These are phyloP conservation scores for Discostella pseudostelligera DNA, from an alignment of 108 stramenopile species.

Conservation along the genomic window DNA sequence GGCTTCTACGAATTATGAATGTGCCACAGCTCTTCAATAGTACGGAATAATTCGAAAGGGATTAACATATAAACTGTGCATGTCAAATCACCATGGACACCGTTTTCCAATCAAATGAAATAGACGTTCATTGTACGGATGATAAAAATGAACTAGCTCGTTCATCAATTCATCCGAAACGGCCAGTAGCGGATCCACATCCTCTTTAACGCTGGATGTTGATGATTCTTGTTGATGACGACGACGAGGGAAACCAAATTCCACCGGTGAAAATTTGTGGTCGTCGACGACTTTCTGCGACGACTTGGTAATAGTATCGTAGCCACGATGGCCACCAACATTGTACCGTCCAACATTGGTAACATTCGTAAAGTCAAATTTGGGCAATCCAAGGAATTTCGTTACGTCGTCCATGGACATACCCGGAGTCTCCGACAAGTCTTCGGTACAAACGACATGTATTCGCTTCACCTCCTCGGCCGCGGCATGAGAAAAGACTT, in stretches of 20 bases:
- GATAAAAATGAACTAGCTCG: slow-evolving; percentile 63
- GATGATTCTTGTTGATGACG: slow-evolving; percentile 2
- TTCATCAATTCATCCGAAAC: slow-evolving; percentile 57
- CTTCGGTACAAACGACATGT: slow-evolving; percentile 77
- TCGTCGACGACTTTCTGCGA: slow-evolving; percentile 40
- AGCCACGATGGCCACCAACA: slow-evolving; percentile 77
- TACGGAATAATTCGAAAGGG: neutral
- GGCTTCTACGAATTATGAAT: neutral
- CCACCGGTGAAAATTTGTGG: slow-evolving; percentile 13
- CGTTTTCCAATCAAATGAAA: slow-evolving; percentile 68
- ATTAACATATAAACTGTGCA: too few relatives aligned
- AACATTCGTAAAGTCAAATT: slow-evolving; percentile 54
- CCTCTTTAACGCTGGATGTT: slow-evolving; percentile 12
- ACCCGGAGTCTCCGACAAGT: slow-evolving; percentile 48
- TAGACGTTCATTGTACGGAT: slow-evolving; percentile 80
- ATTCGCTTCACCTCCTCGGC: slow-evolving; percentile 39
- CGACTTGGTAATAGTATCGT: slow-evolving; percentile 61
- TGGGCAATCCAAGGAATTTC: slow-evolving; percentile 69
- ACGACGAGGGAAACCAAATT: neutral
- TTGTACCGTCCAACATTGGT: slow-evolving; percentile 59
- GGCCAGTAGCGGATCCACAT: slow-evolving; percentile 51
- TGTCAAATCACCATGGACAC: slow-evolving; percentile 53
- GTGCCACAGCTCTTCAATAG: slow-evolving; percentile 13
- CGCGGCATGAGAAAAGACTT: slow-evolving; percentile 33
- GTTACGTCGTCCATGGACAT: slow-evolving; percentile 56